Conservation (phyloP, 768 basidiomycete species). For the Coprinopsis marcescibilis region DNA sequence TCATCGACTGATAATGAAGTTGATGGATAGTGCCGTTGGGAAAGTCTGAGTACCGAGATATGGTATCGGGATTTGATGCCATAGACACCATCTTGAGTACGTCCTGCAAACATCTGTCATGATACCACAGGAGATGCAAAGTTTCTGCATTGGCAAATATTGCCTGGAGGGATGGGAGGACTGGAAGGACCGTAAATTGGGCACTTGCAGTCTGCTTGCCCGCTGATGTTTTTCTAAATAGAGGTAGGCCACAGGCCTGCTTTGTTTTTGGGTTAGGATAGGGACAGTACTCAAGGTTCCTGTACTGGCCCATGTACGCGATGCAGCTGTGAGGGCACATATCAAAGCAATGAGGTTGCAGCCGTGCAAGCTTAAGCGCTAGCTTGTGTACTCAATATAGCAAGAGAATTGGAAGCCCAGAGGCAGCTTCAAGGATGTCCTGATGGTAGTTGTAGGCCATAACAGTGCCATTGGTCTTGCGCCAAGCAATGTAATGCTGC, state of each 20-base stretch:
- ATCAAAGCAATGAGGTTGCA: conserved; percentile 13
- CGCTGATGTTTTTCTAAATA: background rate
- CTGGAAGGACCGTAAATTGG: conserved; percentile 14
- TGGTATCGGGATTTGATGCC: conserved; percentile 2
- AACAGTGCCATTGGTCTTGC: conserved; percentile 18
- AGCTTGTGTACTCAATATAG: conserved; percentile 14
- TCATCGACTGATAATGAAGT: conserved; percentile 13
- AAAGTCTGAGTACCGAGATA: conserved; percentile 18
- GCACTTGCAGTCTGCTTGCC: conserved; percentile 10
- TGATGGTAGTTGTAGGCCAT: conserved; percentile 18
- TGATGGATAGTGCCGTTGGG: conserved; percentile 15
- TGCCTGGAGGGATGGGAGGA: conserved; percentile 16
- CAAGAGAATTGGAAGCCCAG: conserved; percentile 16
- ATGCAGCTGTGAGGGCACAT: conserved; percentile 21
- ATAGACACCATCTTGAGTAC: conserved; percentile 11
- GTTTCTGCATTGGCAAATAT: conserved; percentile 20
- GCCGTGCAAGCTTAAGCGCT: conserved; percentile 9
- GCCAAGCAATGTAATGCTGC: conserved; percentile 18
- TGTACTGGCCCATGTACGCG: conserved; percentile 19
- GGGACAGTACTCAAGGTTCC: conserved; percentile 12
- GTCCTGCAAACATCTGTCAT: conserved; percentile 14
- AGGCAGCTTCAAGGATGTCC: conserved; percentile 13
- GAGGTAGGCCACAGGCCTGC: background rate
- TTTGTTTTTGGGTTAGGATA: conserved; percentile 1
- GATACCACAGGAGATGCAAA: conserved; percentile 13